These are phyloP conservation scores for Cyathus striatus DNA, from an alignment of 768 basidiomycete genomes.

Conservation along the genomic window DNA sequence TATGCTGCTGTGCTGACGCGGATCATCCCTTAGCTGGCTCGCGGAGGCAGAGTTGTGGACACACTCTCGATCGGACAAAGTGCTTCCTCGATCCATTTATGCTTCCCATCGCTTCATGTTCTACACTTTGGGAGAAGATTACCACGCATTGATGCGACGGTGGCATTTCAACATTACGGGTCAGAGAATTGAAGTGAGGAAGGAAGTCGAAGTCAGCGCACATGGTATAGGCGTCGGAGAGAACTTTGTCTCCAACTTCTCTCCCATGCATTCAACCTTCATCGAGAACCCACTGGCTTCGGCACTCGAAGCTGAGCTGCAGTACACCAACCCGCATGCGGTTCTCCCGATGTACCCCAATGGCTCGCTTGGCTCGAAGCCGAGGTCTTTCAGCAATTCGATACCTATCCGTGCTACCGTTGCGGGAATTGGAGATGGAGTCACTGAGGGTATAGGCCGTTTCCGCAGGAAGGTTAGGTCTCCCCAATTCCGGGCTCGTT, in stretches of 20 bases:
- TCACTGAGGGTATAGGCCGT: slow-evolving; percentile 1
- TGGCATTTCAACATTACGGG: slow-evolving; percentile 56
- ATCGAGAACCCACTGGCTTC: slow-evolving; percentile 79
- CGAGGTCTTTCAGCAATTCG: slow-evolving; percentile 1
- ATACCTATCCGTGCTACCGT: slow-evolving; percentile 3
- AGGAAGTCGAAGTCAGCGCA: slow-evolving; percentile 63
- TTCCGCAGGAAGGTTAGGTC: slow-evolving; percentile 1
- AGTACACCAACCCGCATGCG: slow-evolving; percentile 34
- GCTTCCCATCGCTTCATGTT: slow-evolving; percentile 85
- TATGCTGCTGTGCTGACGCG: too few relatives aligned
- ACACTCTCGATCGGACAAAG: slow-evolving; percentile 45
- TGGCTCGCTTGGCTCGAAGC: slow-evolving; percentile 25
- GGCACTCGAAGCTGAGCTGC: slow-evolving; percentile 63
- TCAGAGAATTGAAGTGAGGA: slow-evolving; percentile 63
- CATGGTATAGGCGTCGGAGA: slow-evolving; percentile 34
- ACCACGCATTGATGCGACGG: slow-evolving; percentile 69
- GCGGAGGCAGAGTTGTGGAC: slow-evolving; percentile 83
- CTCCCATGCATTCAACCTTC: slow-evolving; percentile 42
- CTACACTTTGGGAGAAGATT: slow-evolving; percentile 68
- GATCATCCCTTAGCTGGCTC: slow-evolving; percentile 45
- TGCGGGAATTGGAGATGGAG: slow-evolving; percentile 2
- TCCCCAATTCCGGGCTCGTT: background rate
- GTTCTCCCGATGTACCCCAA: slow-evolving; percentile 83
- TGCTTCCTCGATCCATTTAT: slow-evolving; percentile 76
- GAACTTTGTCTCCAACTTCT: slow-evolving; percentile 50